A percentile compares a stretch with the other conserved stretches of the same genome.
These are phyloP conservation scores for Trametes elegans DNA, from an alignment of 768 basidiomycete species.

Conservation along the genomic window DNA sequence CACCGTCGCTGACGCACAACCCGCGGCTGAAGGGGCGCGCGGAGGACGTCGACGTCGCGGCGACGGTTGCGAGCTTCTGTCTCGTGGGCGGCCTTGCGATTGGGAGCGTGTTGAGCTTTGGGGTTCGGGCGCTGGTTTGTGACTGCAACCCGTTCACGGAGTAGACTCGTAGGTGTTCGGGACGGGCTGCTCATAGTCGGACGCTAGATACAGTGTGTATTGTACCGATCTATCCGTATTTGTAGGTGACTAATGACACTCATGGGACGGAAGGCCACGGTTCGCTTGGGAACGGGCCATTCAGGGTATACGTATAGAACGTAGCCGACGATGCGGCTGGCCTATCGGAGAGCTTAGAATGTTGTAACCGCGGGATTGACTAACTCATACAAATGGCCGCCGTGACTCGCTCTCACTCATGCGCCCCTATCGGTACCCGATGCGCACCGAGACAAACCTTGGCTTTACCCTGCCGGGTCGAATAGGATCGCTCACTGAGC, in stretches of 20 bases:
- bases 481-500: background rate
- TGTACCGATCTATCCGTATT: background rate
- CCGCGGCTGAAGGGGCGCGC: constrained; percentile 60
- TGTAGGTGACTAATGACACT: background rate
- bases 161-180: background rate
- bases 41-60: constrained; percentile 84
- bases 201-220: background rate
- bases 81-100: constrained; percentile 70
- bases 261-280: too few species aligned
- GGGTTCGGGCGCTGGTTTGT: constrained; percentile 66
- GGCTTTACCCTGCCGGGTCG: background rate
- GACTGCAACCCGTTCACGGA: constrained; percentile 67
- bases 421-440: background rate
- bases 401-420: background rate
- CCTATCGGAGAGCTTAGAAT: too few species aligned
- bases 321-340: too few species aligned
- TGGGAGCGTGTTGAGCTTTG: constrained; percentile 83
- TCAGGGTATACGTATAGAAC: too few species aligned
- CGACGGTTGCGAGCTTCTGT: constrained; percentile 77
- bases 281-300: too few species aligned
- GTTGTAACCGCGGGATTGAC: background rate
- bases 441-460: background rate
- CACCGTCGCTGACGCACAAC: constrained; percentile 79
- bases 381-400: background rate
- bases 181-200: background rate